Conservation (phyloP, 1,284 basidiomycete genomes). For the Cystobasidium sp. region DNA sequence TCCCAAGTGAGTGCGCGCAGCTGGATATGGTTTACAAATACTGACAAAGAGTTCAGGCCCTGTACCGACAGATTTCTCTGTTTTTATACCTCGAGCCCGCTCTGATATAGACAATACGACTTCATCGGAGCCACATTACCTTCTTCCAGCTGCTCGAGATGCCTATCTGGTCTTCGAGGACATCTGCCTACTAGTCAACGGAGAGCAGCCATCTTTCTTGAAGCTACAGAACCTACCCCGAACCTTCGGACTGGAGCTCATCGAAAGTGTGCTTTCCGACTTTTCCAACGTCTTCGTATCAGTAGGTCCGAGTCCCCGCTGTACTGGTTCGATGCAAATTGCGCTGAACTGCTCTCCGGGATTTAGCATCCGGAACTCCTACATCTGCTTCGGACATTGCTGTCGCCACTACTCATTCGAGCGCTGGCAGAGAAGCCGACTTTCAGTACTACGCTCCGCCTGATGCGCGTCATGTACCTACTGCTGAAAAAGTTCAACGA, state of each 20-base stretch:
- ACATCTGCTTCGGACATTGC: conserved; percentile 79
- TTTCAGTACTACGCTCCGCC: conserved; percentile 86
- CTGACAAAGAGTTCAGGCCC: conserved; percentile 24
- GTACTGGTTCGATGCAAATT: not conserved
- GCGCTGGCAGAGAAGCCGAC: conserved; percentile 67
- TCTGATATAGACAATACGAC: conserved; percentile 38
- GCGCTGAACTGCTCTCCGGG: not conserved
- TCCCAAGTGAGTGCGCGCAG: conserved; percentile 3
- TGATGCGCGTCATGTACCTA: conserved; percentile 87
- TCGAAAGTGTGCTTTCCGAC: conserved; percentile 95
- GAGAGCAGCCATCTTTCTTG: conserved; percentile 78
- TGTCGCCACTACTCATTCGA: conserved; percentile 81
- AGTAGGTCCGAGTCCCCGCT: conserved; percentile 59
- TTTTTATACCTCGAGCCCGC: conserved; percentile 46
- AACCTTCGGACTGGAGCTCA: conserved; percentile 92
- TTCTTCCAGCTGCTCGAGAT: conserved; percentile 82
- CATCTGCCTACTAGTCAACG: conserved; percentile 77
- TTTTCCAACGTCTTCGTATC: conserved; percentile 85
- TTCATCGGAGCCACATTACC: conserved; percentile 55
- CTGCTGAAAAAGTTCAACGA: conserved; percentile 87
- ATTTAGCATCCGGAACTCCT: conserved; percentile 79
- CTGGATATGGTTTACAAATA: not conserved
- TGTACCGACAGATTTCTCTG: conserved; percentile 43
- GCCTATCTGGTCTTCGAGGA: conserved; percentile 88
- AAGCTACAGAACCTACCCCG: conserved; percentile 83